A percentile compares a stretch with the other conserved stretches of the same genome.
Conservation (phyloP, 2,329 filamentous ascomycete species). For the Fusarium virguliforme region DNA sequence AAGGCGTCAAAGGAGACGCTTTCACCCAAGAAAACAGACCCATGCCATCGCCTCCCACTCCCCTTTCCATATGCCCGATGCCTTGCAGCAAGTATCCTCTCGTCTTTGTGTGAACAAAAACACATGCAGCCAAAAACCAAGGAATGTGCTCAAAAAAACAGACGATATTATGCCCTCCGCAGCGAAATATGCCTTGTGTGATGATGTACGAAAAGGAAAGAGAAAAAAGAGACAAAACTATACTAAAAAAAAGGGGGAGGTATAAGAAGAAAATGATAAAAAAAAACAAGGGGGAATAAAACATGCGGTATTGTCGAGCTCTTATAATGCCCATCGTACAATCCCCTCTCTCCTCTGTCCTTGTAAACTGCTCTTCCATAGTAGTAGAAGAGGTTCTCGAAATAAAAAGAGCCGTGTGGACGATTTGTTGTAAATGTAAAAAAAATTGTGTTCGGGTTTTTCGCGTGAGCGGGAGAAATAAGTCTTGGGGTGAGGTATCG, state of each 20-base stretch:
- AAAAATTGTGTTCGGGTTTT: constrained; percentile 33
- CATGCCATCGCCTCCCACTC: not conserved
- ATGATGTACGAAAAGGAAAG: constrained; percentile 27
- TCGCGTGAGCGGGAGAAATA: constrained; percentile 58
- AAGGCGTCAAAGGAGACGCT: constrained; percentile 17
- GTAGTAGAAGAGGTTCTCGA: not conserved
- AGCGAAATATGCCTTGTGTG: constrained; percentile 23
- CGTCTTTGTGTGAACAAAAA: constrained; percentile 42
- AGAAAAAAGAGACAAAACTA: constrained; percentile 31
- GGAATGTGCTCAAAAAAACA: constrained; percentile 22
- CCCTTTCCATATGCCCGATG: constrained; percentile 36
- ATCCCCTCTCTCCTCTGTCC: constrained; percentile 19
- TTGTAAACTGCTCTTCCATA: not conserved
- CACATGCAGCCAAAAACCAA: constrained; percentile 26
- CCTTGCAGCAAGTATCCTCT: constrained; percentile 49
- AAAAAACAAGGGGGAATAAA: constrained; percentile 35
- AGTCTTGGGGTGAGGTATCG: constrained; percentile 48
- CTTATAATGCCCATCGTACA: constrained; percentile 11
- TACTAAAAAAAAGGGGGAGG: constrained; percentile 2
- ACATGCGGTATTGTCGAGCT: constrained; percentile 25
- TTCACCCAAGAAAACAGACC: not conserved
- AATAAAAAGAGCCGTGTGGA: constrained; percentile 32
- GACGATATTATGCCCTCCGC: constrained; percentile 41
- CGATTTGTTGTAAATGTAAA: constrained; percentile 38
- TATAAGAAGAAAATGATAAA: constrained; percentile 19